Evolutionary conservation across 495 filamentous ascomycete species (phyloP).

Genomic region (Durotheca rogersii): DNA sequence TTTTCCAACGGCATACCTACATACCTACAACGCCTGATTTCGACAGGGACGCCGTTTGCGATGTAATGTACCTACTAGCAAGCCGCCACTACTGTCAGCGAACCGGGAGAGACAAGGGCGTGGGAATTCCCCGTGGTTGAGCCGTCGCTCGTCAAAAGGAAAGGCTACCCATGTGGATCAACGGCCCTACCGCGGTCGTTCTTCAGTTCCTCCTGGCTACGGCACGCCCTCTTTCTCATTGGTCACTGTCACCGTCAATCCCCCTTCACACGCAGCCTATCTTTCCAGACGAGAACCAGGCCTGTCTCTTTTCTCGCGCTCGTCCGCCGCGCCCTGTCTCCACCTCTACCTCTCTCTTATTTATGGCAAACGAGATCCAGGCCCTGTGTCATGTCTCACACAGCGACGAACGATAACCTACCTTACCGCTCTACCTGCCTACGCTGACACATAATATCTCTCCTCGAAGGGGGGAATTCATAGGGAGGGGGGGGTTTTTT

Average conservation of each 20-base stretch:
- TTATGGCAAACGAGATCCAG: constrained; percentile 5
- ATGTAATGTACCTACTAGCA: too few relatives aligned
- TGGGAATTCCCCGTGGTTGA: constrained; percentile 38
- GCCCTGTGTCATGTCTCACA: constrained; percentile 2
- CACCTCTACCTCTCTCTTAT: too few relatives aligned
- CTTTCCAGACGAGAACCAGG: background rate
- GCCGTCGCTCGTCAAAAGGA: constrained; percentile 29
- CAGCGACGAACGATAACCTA: too few relatives aligned
- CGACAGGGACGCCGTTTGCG: too few relatives aligned
- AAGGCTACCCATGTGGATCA: constrained; percentile 30
- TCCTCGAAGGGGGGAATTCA: too few relatives aligned
- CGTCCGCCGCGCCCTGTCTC: too few relatives aligned
- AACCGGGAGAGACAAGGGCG: constrained; percentile 26
- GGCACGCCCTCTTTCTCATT: constrained; percentile 23
- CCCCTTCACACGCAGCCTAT: constrained; percentile 12
- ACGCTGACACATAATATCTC: too few relatives aligned
- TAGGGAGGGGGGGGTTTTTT: too few relatives aligned
- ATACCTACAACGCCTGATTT: constrained; percentile 4
- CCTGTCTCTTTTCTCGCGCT: constrained; percentile 7
- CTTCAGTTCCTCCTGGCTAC: constrained; percentile 26
- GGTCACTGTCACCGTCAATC: constrained; percentile 18
- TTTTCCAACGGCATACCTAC: constrained; percentile 13
- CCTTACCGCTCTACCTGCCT: too few relatives aligned
- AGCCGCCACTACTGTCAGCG: too few relatives aligned
- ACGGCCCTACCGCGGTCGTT: constrained; percentile 38